Percentiles rank a stretch among this genome's conserved stretches.
Evolutionary conservation across 805 yeast genomes (phyloP).

Genomic region (Phaffomyces antillensis): DNA sequence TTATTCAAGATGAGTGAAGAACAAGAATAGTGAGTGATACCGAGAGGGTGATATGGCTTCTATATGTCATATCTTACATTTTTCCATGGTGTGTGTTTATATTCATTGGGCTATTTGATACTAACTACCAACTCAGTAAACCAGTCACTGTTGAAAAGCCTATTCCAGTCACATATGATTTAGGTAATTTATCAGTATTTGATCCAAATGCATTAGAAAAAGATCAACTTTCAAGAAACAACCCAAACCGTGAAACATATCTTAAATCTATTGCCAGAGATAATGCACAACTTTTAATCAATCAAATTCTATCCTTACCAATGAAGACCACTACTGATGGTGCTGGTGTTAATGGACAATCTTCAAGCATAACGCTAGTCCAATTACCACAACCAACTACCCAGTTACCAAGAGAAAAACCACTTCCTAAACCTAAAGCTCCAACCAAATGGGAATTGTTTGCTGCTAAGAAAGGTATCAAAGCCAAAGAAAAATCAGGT

Average conservation of each 20-base stretch:
- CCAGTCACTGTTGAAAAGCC: slow-evolving; percentile 88
- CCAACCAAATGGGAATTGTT: slow-evolving; percentile 95
- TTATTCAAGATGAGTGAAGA: slow-evolving; percentile 2
- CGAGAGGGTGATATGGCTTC: not conserved
- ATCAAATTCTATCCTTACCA: slow-evolving; percentile 87
- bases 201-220: slow-evolving; percentile 83
- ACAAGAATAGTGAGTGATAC: slow-evolving; percentile 3
- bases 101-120: too few species aligned
- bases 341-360: slow-evolving; percentile 48
- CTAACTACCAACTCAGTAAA: slow-evolving; percentile 27
- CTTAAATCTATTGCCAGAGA: slow-evolving; percentile 72
- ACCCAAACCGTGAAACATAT: slow-evolving; percentile 56
- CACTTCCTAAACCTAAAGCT: slow-evolving; percentile 87
- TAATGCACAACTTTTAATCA: slow-evolving; percentile 83
- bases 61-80: too few species aligned
- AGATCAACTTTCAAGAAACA: slow-evolving; percentile 41
- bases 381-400: slow-evolving; percentile 80
- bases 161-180: slow-evolving; percentile 81
- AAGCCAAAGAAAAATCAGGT: slow-evolving; percentile 83
- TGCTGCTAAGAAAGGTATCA: slow-evolving; percentile 92
- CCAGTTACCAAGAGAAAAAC: slow-evolving; percentile 85
- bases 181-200: slow-evolving; percentile 86
- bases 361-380: slow-evolving; percentile 72
- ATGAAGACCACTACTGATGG: slow-evolving; percentile 80
- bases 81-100: too few species aligned